Evolutionary conservation across 495 filamentous ascomycete genomes (phyloP), one percentile per base, ranked within the genome.

Genomic region (Aspergillus mulundensis): DNA sequence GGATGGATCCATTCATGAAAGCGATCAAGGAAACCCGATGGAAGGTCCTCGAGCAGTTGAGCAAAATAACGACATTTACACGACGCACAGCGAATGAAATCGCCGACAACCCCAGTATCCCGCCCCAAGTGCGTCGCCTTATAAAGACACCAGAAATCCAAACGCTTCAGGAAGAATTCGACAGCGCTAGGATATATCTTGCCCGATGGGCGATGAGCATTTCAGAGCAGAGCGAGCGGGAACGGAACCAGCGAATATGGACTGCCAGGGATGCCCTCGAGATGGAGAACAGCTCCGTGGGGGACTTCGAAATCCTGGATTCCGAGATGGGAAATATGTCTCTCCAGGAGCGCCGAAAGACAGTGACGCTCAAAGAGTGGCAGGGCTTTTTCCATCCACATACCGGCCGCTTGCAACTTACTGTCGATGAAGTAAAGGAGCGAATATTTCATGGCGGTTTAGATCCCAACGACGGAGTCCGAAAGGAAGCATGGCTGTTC

Each of bases 121-220:
- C 94, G 12, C 88, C 88, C 1, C 94, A 97, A 64, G 83, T 97
- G 24, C 81, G 87, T 61, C 81, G 90, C 50, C 61, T 98, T 65
- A 83, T 97, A 75, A 82, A 85, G 63, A 96, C 95, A 53, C 95
- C 94, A 0, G 92, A 98, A 66, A 92, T 98, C 11, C 91, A 96
- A 70, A 96, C 90, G 0, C 61, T 98, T 44, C 90, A 94, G 67
- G 92, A 97, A 57, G 94, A 98, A 66, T 98, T 97, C 59, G 95
- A 97, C 70, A 95, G 90, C 63, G 94, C 95, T 6, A 81, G 94
- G 57, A 75, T 98, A 36, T 98, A 98, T 62, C 77, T 98, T 20
- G 94, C 94, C 3, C 79, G 94, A 43, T 98, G 94, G 94, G 94
- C 94, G 0, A 97, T 97, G 94, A 95, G 90, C 1, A 95, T 98